Percentiles rank a stretch among this genome's conserved stretches.
Conservation (phyloP, 768 basidiomycete genomes). For the Mrakia blollopis region DNA sequence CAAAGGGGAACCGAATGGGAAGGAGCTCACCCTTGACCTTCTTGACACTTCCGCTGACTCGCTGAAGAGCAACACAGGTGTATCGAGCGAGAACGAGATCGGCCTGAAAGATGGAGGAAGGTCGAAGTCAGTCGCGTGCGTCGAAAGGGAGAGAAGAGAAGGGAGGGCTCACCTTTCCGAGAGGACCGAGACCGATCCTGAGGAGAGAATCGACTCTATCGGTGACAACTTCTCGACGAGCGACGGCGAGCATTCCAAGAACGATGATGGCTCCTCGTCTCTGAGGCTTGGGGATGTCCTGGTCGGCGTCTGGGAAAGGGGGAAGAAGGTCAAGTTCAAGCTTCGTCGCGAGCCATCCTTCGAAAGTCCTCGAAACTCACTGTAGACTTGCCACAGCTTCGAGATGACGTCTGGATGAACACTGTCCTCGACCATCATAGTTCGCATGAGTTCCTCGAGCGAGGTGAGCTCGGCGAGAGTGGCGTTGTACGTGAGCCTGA, state of each 20-base stretch:
- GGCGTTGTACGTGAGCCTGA: conserved; percentile 81
- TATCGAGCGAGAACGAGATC: conserved; percentile 88
- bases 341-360: neutral
- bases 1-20: neutral
- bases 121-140: neutral
- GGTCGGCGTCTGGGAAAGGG: conserved; percentile 59
- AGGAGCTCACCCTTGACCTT: conserved; percentile 76
- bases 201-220: conserved; percentile 81
- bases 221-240: conserved; percentile 67
- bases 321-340: neutral
- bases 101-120: conserved; percentile 49
- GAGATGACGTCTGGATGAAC: conserved; percentile 78
- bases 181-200: conserved; percentile 74
- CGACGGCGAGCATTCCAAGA: conserved; percentile 92
- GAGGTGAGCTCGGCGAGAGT: conserved; percentile 93
- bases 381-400: conserved; percentile 95
- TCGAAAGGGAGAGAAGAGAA: conserved; percentile 21
- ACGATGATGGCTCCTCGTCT: conserved; percentile 93
- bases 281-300: conserved; percentile 71
- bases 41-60: conserved; percentile 89
- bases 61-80: conserved; percentile 86
- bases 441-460: conserved; percentile 91
- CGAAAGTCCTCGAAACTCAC: conserved; percentile 50
- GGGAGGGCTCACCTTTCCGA: conserved; percentile 63
- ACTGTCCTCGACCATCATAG: conserved; percentile 85